Base-by-base conservation (phyloP, 2,329 filamentous ascomycete genomes). In the Dothistroma pini region DNA sequence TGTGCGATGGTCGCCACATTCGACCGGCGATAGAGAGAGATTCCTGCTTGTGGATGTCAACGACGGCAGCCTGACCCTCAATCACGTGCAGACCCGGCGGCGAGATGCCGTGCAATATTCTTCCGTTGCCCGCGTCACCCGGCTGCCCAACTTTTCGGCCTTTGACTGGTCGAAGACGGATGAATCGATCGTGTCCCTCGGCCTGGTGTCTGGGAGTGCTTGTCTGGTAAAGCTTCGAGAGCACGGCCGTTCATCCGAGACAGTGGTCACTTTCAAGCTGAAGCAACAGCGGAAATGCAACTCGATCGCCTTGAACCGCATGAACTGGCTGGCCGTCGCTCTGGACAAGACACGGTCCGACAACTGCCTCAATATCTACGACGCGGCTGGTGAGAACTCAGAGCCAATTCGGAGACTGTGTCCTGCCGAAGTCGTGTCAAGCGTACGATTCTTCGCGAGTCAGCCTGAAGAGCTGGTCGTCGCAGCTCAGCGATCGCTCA, bases 331-430 rank as follows among this genome's bases (percentile, higher is more conserved):
- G 56, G 91, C 90, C 10, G 89, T 92, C 31, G 91, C 89, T 1
- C 79, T 95, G 56, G 91, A 95, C 69, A 84, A 89, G 68, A 90
- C 93, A 25, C 84, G 91, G 34, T 92, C 90, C 75, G 91, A 95
- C 71, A 85, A 89, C 64, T 92, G 89, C 68, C 81, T 96, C 54
- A 90, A 93, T 69, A 87, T 95, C 32, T 95, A 90, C 84, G 90
- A 96, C 73, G 82, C 92, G 58, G 88, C 84, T 67, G 84, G 77
- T 68, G 79, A 86, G 53, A 65, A 67, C 22, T 73, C 77, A 44
- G 79, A 81, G 74, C 83, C 74, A 68, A 80, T 71, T 75, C 84
- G 71, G 75, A 83, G 71, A 82, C 86, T 75, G 78, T 89, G 63
- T 74, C 84, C 71, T 75, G 86, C 72, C 56, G 88, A 91, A 48